Evolutionary conservation across 805 yeast genomes (phyloP).

Genomic region (Nematodospora valgi): DNA sequence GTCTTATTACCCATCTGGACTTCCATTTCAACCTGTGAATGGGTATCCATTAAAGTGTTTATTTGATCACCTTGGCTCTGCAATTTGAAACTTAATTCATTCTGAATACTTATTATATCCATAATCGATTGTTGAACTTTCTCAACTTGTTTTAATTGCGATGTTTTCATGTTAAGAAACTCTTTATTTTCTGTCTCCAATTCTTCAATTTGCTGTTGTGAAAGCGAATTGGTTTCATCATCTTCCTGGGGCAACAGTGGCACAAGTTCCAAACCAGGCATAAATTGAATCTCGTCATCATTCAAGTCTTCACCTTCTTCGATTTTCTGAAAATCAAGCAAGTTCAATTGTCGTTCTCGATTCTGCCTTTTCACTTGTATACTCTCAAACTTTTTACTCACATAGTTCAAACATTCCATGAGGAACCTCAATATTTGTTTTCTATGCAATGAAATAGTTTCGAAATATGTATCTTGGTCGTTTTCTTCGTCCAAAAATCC

Average conservation of each 20-base stretch:
- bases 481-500: conserved; percentile 31
- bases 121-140: conserved; percentile 58
- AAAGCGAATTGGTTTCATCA: conserved; percentile 13
- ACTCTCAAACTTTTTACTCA: conserved; percentile 43
- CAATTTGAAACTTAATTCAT: conserved; percentile 71
- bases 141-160: conserved; percentile 58
- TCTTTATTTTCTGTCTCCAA: conserved; percentile 59
- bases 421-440: conserved; percentile 48
- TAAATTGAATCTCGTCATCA: conserved; percentile 5
- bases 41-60: conserved; percentile 58
- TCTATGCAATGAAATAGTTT: conserved; percentile 43
- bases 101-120: conserved; percentile 73
- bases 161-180: conserved; percentile 51
- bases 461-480: conserved; percentile 26
- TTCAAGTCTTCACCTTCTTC: conserved; percentile 28
- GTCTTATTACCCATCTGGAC: conserved; percentile 69
- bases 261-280: background rate
- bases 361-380: conserved; percentile 49
- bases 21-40: conserved; percentile 62
- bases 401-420: conserved; percentile 38
- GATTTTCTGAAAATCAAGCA: conserved; percentile 39
- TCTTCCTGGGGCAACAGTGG: background rate
- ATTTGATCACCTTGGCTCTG: conserved; percentile 71
- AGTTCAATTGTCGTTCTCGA: conserved; percentile 34
- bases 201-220: conserved; percentile 56